Evolutionary conservation across 1,139 yeast species (phyloP).

Genomic region (Taphrina pruni): DNA sequence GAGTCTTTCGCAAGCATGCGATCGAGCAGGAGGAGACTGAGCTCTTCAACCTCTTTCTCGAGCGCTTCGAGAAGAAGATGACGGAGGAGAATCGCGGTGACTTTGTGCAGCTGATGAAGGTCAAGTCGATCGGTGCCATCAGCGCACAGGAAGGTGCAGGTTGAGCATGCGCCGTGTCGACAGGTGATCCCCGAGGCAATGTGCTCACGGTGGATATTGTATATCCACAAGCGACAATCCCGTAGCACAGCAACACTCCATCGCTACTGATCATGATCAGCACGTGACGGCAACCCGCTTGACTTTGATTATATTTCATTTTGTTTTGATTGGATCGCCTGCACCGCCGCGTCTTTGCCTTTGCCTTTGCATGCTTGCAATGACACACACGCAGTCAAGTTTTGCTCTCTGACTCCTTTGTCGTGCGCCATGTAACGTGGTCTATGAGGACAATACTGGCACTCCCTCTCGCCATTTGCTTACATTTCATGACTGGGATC

Average conservation of each 20-base stretch:
- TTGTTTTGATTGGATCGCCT: not conserved
- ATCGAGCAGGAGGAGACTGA: constrained; percentile 43
- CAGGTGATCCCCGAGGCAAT: no score
- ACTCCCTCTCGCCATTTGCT: no score
- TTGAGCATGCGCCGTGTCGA: not conserved
- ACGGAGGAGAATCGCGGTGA: constrained; percentile 22
- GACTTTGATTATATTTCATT: not conserved
- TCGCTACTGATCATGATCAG: not conserved
- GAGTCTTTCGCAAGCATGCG: constrained; percentile 41
- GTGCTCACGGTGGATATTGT: no score
- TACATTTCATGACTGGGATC: no score
- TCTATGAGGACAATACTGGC: not conserved
- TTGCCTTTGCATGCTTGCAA: no score
- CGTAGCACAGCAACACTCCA: not conserved
- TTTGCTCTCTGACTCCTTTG: not conserved
- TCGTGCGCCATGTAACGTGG: not conserved
- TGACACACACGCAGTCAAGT: not conserved
- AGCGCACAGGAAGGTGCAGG: not conserved
- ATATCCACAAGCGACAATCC: no score
- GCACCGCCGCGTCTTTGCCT: not conserved
- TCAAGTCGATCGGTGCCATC: not conserved
- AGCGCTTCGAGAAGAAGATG: constrained; percentile 9
- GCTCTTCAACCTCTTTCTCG: constrained; percentile 42
- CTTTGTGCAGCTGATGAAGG: constrained; percentile 14
- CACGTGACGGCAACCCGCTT: constrained; percentile 4